Conservation (phyloP, 2,329 filamentous ascomycete species). For the Thermoascus crustaceus region DNA sequence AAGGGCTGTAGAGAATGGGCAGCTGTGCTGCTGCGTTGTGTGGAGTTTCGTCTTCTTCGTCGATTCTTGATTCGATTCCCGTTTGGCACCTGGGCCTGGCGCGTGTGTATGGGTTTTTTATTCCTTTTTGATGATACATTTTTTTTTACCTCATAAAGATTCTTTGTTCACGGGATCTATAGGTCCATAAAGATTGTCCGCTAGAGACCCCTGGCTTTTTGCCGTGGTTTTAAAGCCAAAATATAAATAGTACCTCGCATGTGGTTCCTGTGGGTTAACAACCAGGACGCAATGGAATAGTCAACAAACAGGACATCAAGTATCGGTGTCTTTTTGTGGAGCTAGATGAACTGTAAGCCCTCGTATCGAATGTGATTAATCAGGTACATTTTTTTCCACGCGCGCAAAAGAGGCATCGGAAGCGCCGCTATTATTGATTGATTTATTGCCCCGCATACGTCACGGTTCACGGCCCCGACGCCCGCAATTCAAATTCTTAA, state of each 20-base stretch:
- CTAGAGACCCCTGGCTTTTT: no score
- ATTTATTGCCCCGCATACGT: conserved; percentile 15
- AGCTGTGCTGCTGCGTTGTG: conserved; percentile 21
- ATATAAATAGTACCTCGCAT: no score
- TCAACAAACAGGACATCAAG: neutral
- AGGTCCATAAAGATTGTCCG: conserved; percentile 17
- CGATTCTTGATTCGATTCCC: conserved; percentile 9
- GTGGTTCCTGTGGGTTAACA: no score
- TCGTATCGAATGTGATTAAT: no score
- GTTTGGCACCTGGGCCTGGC: conserved; percentile 2
- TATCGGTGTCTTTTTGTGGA: no score
- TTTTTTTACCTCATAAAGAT: neutral
- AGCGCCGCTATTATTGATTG: conserved; percentile 14
- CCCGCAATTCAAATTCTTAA: neutral
- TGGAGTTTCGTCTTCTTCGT: conserved; percentile 13
- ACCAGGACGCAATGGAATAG: neutral
- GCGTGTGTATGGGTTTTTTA: conserved; percentile 9
- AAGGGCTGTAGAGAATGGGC: conserved; percentile 54
- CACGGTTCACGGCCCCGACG: conserved; percentile 8
- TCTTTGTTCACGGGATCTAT: neutral
- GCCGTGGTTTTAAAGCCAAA: no score
- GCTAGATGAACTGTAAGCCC: no score
- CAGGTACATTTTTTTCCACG: no score
- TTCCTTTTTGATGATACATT: conserved; percentile 4
- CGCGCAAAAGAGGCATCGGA: conserved; percentile 22